Evolutionary conservation across 495 filamentous ascomycete species (phyloP).

Genomic region (Eremomyces bilateralis): DNA sequence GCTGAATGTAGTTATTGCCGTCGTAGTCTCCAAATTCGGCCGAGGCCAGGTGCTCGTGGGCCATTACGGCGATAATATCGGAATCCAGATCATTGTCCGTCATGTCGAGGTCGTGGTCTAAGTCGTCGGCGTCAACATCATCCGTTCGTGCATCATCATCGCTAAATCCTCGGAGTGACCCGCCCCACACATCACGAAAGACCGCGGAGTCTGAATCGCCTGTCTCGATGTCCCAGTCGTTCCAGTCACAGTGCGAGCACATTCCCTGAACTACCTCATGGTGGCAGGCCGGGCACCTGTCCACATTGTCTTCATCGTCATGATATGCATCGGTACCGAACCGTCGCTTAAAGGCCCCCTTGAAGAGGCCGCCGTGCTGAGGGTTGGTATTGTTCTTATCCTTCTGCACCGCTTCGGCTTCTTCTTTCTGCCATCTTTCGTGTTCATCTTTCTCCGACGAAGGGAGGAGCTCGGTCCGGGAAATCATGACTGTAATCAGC

Average conservation of each 20-base stretch:
- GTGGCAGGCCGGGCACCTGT: conserved; percentile 38
- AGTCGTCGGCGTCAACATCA: conserved; percentile 13
- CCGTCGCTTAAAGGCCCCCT: conserved; percentile 32
- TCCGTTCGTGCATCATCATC: conserved; percentile 15
- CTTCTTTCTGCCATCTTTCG: conserved; percentile 32
- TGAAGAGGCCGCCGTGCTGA: conserved; percentile 37
- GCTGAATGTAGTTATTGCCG: no score
- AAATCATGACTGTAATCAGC: conserved; percentile 42
- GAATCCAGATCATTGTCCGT: conserved; percentile 17
- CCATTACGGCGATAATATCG: not conserved
- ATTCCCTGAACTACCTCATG: conserved; percentile 41
- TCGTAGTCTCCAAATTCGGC: conserved; percentile 9
- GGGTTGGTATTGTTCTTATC: conserved; percentile 29
- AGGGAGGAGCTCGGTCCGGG: conserved; percentile 39
- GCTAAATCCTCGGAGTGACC: conserved; percentile 14
- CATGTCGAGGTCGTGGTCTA: conserved; percentile 16
- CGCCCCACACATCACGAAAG: no score
- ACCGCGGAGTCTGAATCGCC: no score
- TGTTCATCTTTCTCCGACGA: conserved; percentile 39
- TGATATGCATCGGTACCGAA: conserved; percentile 19
- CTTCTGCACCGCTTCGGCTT: conserved; percentile 25
- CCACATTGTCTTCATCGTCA: conserved; percentile 38
- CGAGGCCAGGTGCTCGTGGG: no score
- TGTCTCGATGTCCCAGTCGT: no score
- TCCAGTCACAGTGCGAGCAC: conserved; percentile 35